Base-by-base conservation (phyloP, 805 yeast genomes). In the Naumovozyma baii region DNA sequence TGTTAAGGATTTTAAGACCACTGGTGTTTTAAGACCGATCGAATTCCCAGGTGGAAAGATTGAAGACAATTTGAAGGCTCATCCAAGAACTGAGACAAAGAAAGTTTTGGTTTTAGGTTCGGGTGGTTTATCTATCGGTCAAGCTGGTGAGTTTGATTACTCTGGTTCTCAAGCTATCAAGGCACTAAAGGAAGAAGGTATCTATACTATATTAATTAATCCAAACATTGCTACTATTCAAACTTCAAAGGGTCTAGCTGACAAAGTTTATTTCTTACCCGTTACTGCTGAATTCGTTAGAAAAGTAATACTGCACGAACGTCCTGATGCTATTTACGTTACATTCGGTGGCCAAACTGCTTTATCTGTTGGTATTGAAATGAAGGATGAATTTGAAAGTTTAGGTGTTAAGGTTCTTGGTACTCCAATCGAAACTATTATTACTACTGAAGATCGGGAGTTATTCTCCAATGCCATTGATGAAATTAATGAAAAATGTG, bases 311-410 rank as follows among this genome's bases (percentile, higher is more conserved):
- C 72, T 83, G 61, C 83, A 84, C 63, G 98, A 92, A 69, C 80
- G 84, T 52, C 98, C 98, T 20, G 98, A 92, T 62, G 94, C 96
- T 49, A 90, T 92, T 52, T 88, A 86, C 68, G 83, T 84, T 59
- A 92, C 98, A 15, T 92, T 92, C 59, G 98, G 98, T 71, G 98
- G 98, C 57, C 98, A 92, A 70, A 92, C 98, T 34, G 98, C 96
- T 31, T 73, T 92, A 55, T 80, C 83, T 55, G 98, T 92, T 43
- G 98, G 98, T 74, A 88, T 92, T 49, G 78, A 80, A 52, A 74
- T 92, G 68, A 90, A 90, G 69, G 97, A 90, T 61, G 97, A 90
- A 67, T 88, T 92, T 54, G 95, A 80, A 60, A 64, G 76, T 9
- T 74, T 90, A 42, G 97, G 63, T 39, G 97, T 92, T 49, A 80